Conservation (phyloP, 2,329 filamentous ascomycete genomes). For the Tolypocladium capitatum region DNA sequence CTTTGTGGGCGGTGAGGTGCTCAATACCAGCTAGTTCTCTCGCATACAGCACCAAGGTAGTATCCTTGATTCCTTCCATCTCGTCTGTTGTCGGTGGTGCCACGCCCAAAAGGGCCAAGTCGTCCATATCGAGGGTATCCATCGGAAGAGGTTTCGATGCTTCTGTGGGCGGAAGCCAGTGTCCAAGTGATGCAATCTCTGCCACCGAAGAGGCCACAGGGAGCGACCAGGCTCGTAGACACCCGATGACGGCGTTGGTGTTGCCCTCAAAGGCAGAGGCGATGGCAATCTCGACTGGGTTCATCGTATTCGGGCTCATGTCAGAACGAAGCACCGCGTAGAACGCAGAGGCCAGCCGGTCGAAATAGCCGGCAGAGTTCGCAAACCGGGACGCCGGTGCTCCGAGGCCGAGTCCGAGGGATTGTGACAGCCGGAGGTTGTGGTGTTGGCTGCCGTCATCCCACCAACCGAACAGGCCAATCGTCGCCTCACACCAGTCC, state of each 20-base stretch:
- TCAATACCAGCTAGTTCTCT: slow-evolving; percentile 47
- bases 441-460: slow-evolving; percentile 53
- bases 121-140: slow-evolving; percentile 64
- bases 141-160: slow-evolving; percentile 35
- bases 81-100: slow-evolving; percentile 44
- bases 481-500: slow-evolving; percentile 83
- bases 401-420: slow-evolving; percentile 21
- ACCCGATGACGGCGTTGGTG: slow-evolving; percentile 57
- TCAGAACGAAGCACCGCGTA: slow-evolving; percentile 54
- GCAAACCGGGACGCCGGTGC: slow-evolving; percentile 27
- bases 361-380: slow-evolving; percentile 56
- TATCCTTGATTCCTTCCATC: slow-evolving; percentile 59
- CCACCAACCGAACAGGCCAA: slow-evolving; percentile 85
- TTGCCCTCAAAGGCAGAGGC: slow-evolving; percentile 77
- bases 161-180: slow-evolving; percentile 54
- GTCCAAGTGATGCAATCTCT: slow-evolving; percentile 70
- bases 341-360: slow-evolving; percentile 59
- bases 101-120: slow-evolving; percentile 70
- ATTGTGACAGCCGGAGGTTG: slow-evolving; percentile 25
- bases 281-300: slow-evolving; percentile 66
- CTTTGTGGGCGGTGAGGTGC: slow-evolving; percentile 33
- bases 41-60: slow-evolving; percentile 65
- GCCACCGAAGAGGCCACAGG: slow-evolving; percentile 65
- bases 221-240: slow-evolving; percentile 70
- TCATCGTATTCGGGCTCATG: slow-evolving; percentile 64